Evolutionary conservation across 1,284 basidiomycete species (phyloP).

Genomic region (Pterulicium gracile): DNA sequence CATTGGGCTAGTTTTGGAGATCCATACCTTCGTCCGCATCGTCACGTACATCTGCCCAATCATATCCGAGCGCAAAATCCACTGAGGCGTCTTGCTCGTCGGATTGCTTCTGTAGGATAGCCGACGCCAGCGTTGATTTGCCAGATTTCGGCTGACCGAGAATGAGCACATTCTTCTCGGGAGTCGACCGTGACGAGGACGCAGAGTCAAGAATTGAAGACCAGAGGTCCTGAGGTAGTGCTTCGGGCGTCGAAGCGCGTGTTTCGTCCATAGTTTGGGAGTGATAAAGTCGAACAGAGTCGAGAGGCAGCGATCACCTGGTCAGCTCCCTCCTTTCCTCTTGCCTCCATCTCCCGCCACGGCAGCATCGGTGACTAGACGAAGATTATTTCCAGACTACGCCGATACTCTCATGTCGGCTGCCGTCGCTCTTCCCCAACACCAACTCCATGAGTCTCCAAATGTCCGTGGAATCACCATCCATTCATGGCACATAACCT

Average conservation of each 20-base stretch:
- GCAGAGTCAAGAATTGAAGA: constrained; percentile 85
- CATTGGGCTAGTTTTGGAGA: too few species aligned
- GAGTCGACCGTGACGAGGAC: constrained; percentile 74
- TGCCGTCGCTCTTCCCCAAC: constrained; percentile 41
- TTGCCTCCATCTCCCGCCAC: background rate
- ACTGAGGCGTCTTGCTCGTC: constrained; percentile 44
- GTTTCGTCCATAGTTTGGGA: constrained; percentile 20
- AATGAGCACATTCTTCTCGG: constrained; percentile 76
- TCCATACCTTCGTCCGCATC: constrained; percentile 88
- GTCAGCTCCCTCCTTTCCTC: background rate
- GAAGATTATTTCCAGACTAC: background rate
- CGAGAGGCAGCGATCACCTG: background rate
- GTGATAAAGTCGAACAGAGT: background rate
- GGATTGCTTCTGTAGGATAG: constrained; percentile 56
- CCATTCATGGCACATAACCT: constrained; percentile 52
- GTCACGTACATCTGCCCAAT: constrained; percentile 77
- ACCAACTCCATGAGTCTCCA: constrained; percentile 53
- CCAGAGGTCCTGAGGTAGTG: constrained; percentile 78
- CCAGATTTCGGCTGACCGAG: constrained; percentile 71
- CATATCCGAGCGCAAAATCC: constrained; percentile 81
- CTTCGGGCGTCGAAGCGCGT: constrained; percentile 52
- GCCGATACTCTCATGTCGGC: constrained; percentile 22
- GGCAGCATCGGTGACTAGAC: constrained; percentile 2
- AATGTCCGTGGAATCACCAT: constrained; percentile 59
- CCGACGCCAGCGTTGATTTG: constrained; percentile 63